Evolutionary conservation across 1,139 yeast species (phyloP).

Genomic region (Blastobotrys serpentis): DNA sequence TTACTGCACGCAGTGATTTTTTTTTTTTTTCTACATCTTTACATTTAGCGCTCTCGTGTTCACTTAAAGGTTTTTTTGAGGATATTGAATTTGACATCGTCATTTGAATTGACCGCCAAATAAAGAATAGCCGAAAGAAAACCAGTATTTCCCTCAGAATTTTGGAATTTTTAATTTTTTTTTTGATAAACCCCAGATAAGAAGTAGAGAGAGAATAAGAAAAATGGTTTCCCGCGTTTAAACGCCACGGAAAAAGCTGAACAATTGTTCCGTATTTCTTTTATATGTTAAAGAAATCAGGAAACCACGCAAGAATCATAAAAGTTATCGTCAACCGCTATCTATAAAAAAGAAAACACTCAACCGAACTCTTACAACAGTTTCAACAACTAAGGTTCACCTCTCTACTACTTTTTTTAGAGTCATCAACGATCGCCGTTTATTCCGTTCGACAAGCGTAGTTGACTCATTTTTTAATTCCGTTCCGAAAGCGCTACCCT

Average conservation of each 20-base stretch:
- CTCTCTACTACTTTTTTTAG: background rate
- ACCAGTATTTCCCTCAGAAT: background rate
- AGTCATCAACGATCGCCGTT: slow-evolving; percentile 7
- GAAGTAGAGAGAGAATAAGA: background rate
- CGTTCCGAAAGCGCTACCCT: slow-evolving; percentile 2
- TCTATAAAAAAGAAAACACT: background rate
- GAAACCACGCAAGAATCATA: slow-evolving; percentile 8
- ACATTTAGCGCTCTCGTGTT: too few species aligned
- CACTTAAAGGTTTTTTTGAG: slow-evolving; percentile 1
- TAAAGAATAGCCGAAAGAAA: slow-evolving; percentile 2
- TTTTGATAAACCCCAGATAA: background rate
- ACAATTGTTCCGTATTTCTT: slow-evolving; percentile 8
- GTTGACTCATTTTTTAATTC: slow-evolving; percentile 2
- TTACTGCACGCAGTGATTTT: too few species aligned
- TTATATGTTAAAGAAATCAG: background rate
- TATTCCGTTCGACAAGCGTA: background rate
- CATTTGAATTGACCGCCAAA: slow-evolving; percentile 15
- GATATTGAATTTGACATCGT: slow-evolving; percentile 12
- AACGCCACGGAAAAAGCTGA: slow-evolving; percentile 3
- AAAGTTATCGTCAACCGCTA: slow-evolving; percentile 4
- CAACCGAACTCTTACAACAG: too few species aligned
- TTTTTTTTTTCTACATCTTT: background rate
- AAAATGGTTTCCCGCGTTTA: slow-evolving; percentile 10
- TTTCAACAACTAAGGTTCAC: background rate
- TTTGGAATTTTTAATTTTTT: slow-evolving; percentile 7